Evolutionary conservation across 257 asterid species (phyloP).

Genomic region (Verbascum thapsus): DNA sequence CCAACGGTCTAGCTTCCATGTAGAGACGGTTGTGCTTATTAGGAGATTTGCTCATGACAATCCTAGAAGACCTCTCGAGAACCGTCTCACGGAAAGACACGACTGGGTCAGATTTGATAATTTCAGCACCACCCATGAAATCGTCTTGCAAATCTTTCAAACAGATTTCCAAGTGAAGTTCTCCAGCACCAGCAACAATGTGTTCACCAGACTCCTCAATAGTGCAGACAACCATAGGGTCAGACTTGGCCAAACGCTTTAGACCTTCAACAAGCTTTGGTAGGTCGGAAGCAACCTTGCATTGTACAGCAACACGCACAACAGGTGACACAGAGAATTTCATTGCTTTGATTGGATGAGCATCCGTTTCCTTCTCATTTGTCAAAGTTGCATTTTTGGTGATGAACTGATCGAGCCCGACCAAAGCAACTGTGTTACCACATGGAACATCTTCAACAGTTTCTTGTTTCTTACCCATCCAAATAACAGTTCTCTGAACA

Average conservation of each 20-base stretch:
- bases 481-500: constrained; percentile 54
- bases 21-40: constrained; percentile 58
- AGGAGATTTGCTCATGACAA: constrained; percentile 57
- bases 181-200: constrained; percentile 55
- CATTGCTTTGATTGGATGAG: constrained; percentile 53
- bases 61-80: constrained; percentile 47
- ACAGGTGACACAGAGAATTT: constrained; percentile 53
- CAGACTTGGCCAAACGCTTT: constrained; percentile 50
- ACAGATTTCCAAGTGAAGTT: constrained; percentile 49
- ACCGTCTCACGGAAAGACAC: constrained; percentile 61
- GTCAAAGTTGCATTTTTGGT: constrained; percentile 53
- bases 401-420: constrained; percentile 55
- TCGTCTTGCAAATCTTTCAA: constrained; percentile 51
- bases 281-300: constrained; percentile 55
- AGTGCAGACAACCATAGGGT: constrained; percentile 50
- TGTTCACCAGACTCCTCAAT: constrained; percentile 60
- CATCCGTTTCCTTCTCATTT: constrained; percentile 51
- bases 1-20: constrained; percentile 57
- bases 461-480: constrained; percentile 62
- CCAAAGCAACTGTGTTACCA: constrained; percentile 60
- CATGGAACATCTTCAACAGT: constrained; percentile 65
- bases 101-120: constrained; percentile 51
- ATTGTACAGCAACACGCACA: constrained; percentile 52
- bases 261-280: constrained; percentile 56
- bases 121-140: constrained; percentile 62